Base-by-base conservation (phyloP, 2,329 filamentous ascomycete genomes). In the Ascocoryne sarcoides region DNA sequence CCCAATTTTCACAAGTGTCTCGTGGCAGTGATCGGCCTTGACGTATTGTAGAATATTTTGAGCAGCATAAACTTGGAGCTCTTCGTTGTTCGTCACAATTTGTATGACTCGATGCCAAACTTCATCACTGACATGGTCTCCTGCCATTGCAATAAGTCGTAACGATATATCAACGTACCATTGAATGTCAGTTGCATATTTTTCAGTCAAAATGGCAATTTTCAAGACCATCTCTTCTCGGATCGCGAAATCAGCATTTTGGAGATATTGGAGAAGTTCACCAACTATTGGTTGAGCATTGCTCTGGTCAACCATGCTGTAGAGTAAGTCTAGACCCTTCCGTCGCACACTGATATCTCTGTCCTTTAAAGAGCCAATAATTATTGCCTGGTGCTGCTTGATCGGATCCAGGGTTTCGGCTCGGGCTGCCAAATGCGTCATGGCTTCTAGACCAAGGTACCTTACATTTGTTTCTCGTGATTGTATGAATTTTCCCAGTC, bases 121-220 rank as follows among this genome's bases (percentile, higher is more conserved):
- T 65, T 98, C 92, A 49, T 98, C 93, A 62, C 90, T 96, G 52
- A 98, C 90, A 61, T 98, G 92, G 57, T 98, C 92, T 51, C 92
- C 92, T 3, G 93, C 92, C 78, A 96, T 89, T 43, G 90, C 88
- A 44, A 98, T 89, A 38, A 98, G 75, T 41, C 90, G 80, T 51
- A 98, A 71, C 9, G 92, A 95, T 52, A 96, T 95, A 60, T 98
- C 90, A 47, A 98, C 93, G 62, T 98, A 98, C 92, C 92, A 98
- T 66, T 96, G 90, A 15, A 95, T 86, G 57, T 98, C 92, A 1
- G 89, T 95, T 17, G 92, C 92, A 60, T 98, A 98, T 60, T 96
- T 96, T 61, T 98, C 92, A 0, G 93, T 96, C 49, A 98, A 65
- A 57, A 98, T 98, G 38, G 92, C 92, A 63, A 98, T 95, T 67